Percentiles rank a stretch among this genome's conserved stretches.
These are phyloP conservation scores for Yamadazyma sp. DNA, from an alignment of 805 yeast species.

Conservation along the genomic window DNA sequence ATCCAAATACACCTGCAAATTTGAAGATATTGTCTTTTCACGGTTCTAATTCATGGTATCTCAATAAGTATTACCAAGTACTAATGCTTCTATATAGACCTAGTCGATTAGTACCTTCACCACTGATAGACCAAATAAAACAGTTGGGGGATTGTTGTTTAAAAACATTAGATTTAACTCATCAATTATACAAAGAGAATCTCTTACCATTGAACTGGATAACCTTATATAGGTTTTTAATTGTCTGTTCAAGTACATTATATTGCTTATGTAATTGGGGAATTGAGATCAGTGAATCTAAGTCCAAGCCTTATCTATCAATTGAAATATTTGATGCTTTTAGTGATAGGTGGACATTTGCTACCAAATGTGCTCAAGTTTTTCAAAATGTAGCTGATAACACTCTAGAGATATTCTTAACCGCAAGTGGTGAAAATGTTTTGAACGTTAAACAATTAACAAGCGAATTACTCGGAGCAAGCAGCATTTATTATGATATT, in stretches of 20 bases:
- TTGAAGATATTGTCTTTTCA: slow-evolving; percentile 29
- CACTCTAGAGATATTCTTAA: slow-evolving; percentile 43
- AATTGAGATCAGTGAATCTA: slow-evolving; percentile 43
- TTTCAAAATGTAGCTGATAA: slow-evolving; percentile 43
- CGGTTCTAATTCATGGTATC: slow-evolving; percentile 31
- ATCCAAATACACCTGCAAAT: slow-evolving; percentile 28
- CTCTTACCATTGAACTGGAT: slow-evolving; percentile 50
- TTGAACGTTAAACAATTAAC: slow-evolving; percentile 34
- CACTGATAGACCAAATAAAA: slow-evolving; percentile 37
- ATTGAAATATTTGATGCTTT: slow-evolving; percentile 46
- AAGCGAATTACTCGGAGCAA: slow-evolving; percentile 41
- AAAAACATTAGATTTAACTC: slow-evolving; percentile 44
- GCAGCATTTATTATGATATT: slow-evolving; percentile 44
- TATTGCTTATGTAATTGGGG: slow-evolving; percentile 47
- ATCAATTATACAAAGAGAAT: slow-evolving; percentile 42
- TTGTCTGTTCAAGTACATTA: slow-evolving; percentile 45
- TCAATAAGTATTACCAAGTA: slow-evolving; percentile 44
- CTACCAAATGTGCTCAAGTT: slow-evolving; percentile 41
- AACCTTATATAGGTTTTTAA: slow-evolving; percentile 43
- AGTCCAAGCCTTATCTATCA: slow-evolving; percentile 44
- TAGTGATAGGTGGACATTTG: slow-evolving; percentile 46
- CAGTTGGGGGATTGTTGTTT: slow-evolving; percentile 44
- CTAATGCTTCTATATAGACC: slow-evolving; percentile 49
- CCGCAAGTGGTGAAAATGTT: slow-evolving; percentile 24
- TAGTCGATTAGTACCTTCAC: slow-evolving; percentile 45